Evolutionary conservation across 2,329 filamentous ascomycete species (phyloP), one percentile per base, ranked within the genome.

Genomic region (Penicillium crustosum): DNA sequence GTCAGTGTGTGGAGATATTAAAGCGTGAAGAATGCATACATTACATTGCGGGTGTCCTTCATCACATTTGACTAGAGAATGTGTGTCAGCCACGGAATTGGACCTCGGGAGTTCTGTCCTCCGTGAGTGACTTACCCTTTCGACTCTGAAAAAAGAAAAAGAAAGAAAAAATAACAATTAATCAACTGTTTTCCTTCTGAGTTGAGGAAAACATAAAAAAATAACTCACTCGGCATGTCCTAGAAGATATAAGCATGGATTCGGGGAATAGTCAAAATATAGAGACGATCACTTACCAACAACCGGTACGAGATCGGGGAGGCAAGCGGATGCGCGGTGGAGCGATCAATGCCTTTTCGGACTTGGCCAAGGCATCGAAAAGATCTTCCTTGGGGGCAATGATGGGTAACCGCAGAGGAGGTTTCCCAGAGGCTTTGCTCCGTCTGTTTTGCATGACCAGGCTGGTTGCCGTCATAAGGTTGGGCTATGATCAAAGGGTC

Each of bases 41-140:
- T 80, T 81, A 69, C 83, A 84, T 65, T 76, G 76, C 54, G 82
- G 83, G 65, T 80, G 77, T 41, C 73, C 73, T 70, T 85, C 83
- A 66, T 84, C 82, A 68, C 82, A 85, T 77, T 84, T 85, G 23
- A 83, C 81, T 75, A 29, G 56, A 62, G 55, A 55, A 53, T 53
- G 61, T 64, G 62, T 63, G 63, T 63, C 54, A 61, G 57, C 54
- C 55, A 57, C 39, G 51, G 29, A 55, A 58, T 56, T 44, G 35
- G 21, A 19, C 29, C 9, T 10, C 10, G 31, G 31, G 2, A 15
- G 5, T 33, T 33, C 2, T 13, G 31, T 33, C 5, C 29, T 31
- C 10, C 31, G 31, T 6, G 6, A 31, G 12, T 33, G 31, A 33
- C 31, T 33, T 62, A 75, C 75, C 75, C 69, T 78, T 78, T 53